Percentiles rank a stretch among this genome's conserved stretches.
Conservation (phyloP, 2,329 filamentous ascomycete species). For the Myriosclerotinia curreyana region DNA sequence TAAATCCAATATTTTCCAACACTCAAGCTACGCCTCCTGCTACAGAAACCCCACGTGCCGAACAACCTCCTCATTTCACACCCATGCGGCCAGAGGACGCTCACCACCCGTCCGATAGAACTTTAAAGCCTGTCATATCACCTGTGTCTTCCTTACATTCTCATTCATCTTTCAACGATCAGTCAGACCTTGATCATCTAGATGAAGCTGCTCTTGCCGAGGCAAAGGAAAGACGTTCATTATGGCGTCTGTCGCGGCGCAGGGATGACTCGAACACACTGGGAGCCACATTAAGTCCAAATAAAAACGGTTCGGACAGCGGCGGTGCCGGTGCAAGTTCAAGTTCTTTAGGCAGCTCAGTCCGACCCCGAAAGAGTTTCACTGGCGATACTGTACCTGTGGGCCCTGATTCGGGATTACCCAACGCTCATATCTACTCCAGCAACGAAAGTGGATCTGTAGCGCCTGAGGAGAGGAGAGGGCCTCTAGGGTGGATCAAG, state of each 20-base stretch:
- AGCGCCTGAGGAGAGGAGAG: constrained; percentile 47
- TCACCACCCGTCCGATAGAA: constrained; percentile 33
- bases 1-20: constrained; percentile 27
- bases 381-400: constrained; percentile 43
- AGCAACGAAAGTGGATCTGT: constrained; percentile 38
- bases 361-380: constrained; percentile 45
- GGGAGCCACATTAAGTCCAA: constrained; percentile 45
- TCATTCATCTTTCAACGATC: constrained; percentile 68
- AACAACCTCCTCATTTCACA: constrained; percentile 27
- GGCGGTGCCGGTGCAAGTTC: constrained; percentile 63
- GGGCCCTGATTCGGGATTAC: constrained; percentile 35
- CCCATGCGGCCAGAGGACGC: constrained; percentile 29
- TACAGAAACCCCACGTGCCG: constrained; percentile 32
- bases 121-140: constrained; percentile 65
- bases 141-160: constrained; percentile 70
- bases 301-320: constrained; percentile 55
- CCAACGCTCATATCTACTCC: constrained; percentile 34
- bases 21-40: constrained; percentile 33
- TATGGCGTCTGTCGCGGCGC: constrained; percentile 68
- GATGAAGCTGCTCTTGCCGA: constrained; percentile 59
- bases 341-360: constrained; percentile 63
- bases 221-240: constrained; percentile 63
- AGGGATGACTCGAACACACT: constrained; percentile 52
- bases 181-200: constrained; percentile 72
- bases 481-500: constrained; percentile 62